phyloP scores from a whole-genome alignment of 352 stramenopile genomes.

The Globisporangium cystogenes region DNA sequence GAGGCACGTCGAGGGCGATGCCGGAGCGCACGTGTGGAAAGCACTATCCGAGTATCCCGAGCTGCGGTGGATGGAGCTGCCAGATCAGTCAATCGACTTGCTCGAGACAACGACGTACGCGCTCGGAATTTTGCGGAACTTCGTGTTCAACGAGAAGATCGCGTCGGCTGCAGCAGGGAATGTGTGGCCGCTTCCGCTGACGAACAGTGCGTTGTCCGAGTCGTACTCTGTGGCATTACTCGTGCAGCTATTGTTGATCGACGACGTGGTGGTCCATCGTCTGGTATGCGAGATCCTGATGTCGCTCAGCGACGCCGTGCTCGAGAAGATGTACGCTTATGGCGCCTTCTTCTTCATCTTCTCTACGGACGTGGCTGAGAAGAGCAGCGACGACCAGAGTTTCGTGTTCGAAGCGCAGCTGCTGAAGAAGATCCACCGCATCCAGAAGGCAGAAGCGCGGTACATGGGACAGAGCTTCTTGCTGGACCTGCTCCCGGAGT shows the following conservation, averaged over 20 bases:
- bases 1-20: conserved; percentile 25
- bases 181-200: conserved; percentile 48
- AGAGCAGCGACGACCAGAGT: conserved; percentile 15
- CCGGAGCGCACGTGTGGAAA: conserved; percentile 45
- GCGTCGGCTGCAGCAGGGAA: conserved; percentile 18
- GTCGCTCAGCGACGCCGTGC: conserved; percentile 33
- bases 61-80: conserved; percentile 78
- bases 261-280: conserved; percentile 36
- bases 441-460: conserved; percentile 42
- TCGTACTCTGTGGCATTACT: conserved; percentile 41
- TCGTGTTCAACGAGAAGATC: conserved; percentile 50
- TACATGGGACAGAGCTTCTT: conserved; percentile 56
- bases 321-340: conserved; percentile 49
- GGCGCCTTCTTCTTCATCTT: conserved; percentile 79
- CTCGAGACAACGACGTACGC: conserved; percentile 33
- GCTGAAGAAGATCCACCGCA: conserved; percentile 60
- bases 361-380: conserved; percentile 21
- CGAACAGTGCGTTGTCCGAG: conserved; percentile 50
- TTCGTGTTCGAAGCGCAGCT: conserved; percentile 60
- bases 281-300: conserved; percentile 63
- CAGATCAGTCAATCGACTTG: conserved; percentile 52
- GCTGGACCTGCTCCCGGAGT: conserved; percentile 64
- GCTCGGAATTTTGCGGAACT: conserved; percentile 55
- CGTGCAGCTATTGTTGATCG: conserved; percentile 62
- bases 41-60: conserved; percentile 59